Evolutionary conservation across 768 basidiomycete genomes (phyloP).

Genomic region (Boletus edulis): DNA sequence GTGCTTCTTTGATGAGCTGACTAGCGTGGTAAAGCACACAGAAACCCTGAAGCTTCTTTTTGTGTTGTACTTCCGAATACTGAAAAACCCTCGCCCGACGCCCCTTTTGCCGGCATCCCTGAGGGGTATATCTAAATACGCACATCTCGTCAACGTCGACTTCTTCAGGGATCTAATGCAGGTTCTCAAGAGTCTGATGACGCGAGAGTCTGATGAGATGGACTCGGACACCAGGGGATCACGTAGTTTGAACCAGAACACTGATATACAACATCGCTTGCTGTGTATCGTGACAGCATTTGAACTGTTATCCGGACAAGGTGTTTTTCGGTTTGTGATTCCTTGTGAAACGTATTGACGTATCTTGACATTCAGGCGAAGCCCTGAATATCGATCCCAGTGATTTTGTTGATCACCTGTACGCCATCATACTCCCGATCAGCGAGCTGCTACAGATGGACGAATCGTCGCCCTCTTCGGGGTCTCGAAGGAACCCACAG

Average conservation of each 20-base stretch:
- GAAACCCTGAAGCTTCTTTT: constrained; percentile 98
- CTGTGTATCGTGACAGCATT: constrained; percentile 96
- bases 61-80: constrained; percentile 92
- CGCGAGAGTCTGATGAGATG: constrained; percentile 44
- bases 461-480: constrained; percentile 34
- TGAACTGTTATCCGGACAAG: constrained; percentile 95
- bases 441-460: constrained; percentile 68
- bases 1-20: constrained; percentile 12
- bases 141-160: constrained; percentile 96
- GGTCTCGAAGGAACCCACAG: constrained; percentile 27
- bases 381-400: constrained; percentile 94
- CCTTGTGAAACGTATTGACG: constrained; percentile 7
- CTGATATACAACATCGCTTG: constrained; percentile 57
- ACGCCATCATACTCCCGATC: constrained; percentile 76
- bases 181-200: constrained; percentile 77
- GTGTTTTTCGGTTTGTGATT: constrained; percentile 35
- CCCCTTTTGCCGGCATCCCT: constrained; percentile 83
- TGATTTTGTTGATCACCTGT: constrained; percentile 85
- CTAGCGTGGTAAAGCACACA: constrained; percentile 67
- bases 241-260: constrained; percentile 33
- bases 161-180: constrained; percentile 95
- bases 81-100: constrained; percentile 81
- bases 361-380: constrained; percentile 58
- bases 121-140: constrained; percentile 88
- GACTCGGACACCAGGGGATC: constrained; percentile 36